Conservation (phyloP, 164 flowering plant genomes). For the Protea cynaroides region DNA sequence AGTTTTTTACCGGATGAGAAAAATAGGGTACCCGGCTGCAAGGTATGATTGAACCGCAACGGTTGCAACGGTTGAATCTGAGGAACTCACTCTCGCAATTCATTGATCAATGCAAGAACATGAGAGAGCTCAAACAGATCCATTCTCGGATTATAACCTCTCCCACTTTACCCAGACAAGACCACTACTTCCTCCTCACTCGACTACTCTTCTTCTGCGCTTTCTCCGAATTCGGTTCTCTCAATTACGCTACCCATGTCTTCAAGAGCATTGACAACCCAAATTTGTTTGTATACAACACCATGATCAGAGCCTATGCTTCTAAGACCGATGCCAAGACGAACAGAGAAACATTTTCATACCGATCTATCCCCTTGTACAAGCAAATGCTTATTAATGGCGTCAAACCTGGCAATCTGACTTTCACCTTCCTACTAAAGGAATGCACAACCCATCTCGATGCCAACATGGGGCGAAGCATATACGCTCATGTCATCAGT, state of each 20-base stretch:
- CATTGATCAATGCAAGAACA: constrained; percentile 40
- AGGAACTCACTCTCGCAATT: constrained; percentile 16
- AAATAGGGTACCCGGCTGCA: neutral
- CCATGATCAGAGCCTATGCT: constrained; percentile 59
- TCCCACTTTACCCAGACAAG: constrained; percentile 21
- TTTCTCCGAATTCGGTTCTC: constrained; percentile 27
- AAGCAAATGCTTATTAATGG: constrained; percentile 43
- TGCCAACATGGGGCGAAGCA: constrained; percentile 24
- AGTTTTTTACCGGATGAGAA: no score
- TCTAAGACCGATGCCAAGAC: constrained; percentile 1
- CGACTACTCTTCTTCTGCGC: constrained; percentile 60
- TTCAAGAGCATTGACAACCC: constrained; percentile 33
- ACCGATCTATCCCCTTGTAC: constrained; percentile 31
- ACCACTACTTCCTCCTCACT: constrained; percentile 38
- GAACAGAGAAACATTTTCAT: neutral
- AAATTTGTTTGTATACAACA: constrained; percentile 40
- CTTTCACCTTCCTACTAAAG: constrained; percentile 64
- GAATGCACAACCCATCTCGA: constrained; percentile 36
- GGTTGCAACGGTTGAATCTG: neutral
- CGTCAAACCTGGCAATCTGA: constrained; percentile 44
- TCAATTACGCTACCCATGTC: constrained; percentile 39
- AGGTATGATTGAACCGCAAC: constrained; percentile 11
- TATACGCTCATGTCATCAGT: constrained; percentile 43
- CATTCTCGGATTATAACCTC: constrained; percentile 47
- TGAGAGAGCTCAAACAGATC: constrained; percentile 47